Conservation (phyloP, 2,329 filamentous ascomycete species). For the Fusarium concolor region DNA sequence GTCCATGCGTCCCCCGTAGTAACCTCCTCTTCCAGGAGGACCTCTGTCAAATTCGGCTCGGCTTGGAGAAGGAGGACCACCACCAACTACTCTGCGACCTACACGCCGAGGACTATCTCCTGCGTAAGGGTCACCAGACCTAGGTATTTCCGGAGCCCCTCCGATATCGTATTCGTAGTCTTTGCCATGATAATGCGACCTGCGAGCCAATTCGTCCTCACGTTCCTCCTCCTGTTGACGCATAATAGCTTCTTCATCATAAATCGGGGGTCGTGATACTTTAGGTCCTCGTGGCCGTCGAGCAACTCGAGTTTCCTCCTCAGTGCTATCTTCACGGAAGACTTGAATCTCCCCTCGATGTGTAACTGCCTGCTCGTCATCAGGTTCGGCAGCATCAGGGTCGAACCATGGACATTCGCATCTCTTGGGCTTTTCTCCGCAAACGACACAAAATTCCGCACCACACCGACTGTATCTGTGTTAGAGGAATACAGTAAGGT, state of each 20-base stretch:
- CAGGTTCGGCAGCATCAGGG: conserved; percentile 65
- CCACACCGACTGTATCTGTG: conserved; percentile 71
- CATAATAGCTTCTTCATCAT: conserved; percentile 61
- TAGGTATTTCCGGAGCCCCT: conserved; percentile 54
- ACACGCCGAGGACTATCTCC: conserved; percentile 67
- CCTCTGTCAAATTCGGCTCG: conserved; percentile 43
- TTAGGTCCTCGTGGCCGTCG: conserved; percentile 39
- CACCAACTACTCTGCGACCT: conserved; percentile 42
- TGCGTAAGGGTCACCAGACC: conserved; percentile 68
- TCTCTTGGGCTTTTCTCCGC: conserved; percentile 82
- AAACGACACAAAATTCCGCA: conserved; percentile 89
- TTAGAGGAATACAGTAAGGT: conserved; percentile 8
- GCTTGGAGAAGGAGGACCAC: conserved; percentile 40
- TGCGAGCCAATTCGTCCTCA: conserved; percentile 54
- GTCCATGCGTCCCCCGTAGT: conserved; percentile 61
- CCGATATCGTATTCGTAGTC: conserved; percentile 55
- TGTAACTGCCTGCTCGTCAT: conserved; percentile 66
- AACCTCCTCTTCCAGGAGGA: conserved; percentile 50
- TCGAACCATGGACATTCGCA: conserved; percentile 88
- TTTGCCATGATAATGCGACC: conserved; percentile 49
- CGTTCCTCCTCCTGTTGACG: conserved; percentile 62
- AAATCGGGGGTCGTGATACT: conserved; percentile 46
- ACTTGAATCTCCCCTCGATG: conserved; percentile 43
- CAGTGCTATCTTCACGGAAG: conserved; percentile 45
- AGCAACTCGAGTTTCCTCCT: conserved; percentile 46